Evolutionary conservation across 2,329 filamentous ascomycete species (phyloP), one percentile per base, ranked within the genome.

Genomic region (Fusarium pseudoanthophilum): DNA sequence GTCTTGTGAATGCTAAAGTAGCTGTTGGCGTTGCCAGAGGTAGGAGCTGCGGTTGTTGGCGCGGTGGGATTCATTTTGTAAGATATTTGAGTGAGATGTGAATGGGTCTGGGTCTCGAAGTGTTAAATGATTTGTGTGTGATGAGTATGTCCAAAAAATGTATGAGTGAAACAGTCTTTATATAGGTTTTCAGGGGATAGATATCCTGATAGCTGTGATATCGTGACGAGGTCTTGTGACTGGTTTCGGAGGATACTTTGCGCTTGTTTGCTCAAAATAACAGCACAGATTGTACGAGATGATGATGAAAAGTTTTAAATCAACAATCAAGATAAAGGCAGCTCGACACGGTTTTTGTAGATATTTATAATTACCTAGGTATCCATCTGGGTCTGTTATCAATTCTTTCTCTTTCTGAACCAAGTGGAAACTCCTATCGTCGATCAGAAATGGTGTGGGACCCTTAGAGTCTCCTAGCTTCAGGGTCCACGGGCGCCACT

Each of bases 1-100:
- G 60, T 60, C 65, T 73, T 79, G 72, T 74, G 76, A 26, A 48
- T 49, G 37, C 34, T 61, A 46, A 78, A 78, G 57, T 75, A 77
- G 46, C 60, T 51, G 60, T 48, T 55, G 37, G 69, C 46, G 55
- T 75, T 72, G 69, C 51, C 63, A 24, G 72, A 51, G n/a, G 32
- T 60, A 30, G 74, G 55, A 32, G 62, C 71, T n/a, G 65, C 60
- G 34, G 57, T 73, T 40, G 62, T 65, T 21, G 75, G 65, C 28
- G 67, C 64, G 43, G 36, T 37, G 36, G 62, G 60, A 60, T 70
- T 68, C 45, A 64, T 69, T n/a, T 70, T 63, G 51, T 49, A 39
- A 62, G 66, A 61, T 52, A 11, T 52, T 40, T 30, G 20, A 18
- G 39, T 32, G 34, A 32, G 37, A 24, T 39, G 13, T 72, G 46